phyloP scores from a whole-genome alignment of 352 stramenopile genomes.

The Thalassiosira livingstoniorum region DNA sequence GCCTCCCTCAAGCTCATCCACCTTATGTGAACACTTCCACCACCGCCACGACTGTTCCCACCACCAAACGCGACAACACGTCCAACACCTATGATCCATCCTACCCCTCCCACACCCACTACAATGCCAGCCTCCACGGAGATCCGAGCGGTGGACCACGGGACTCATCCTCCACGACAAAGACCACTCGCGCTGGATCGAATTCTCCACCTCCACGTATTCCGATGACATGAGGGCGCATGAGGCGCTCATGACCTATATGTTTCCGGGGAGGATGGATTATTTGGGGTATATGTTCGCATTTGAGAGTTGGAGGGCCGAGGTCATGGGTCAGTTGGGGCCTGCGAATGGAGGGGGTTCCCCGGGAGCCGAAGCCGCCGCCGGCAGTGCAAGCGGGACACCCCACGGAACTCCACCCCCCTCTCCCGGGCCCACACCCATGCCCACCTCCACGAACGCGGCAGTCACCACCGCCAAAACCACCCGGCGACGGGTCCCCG shows the following conservation, averaged over 20 bases:
- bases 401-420: conserved; percentile 16
- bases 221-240: conserved; percentile 71
- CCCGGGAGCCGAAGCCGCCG: no score
- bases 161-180: conserved; percentile 74
- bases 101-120: no score
- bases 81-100: no score
- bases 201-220: conserved; percentile 75
- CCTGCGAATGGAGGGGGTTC: no score
- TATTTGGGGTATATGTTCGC: conserved; percentile 85
- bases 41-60: no score
- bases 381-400: conserved; percentile 13
- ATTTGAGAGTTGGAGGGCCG: conserved; percentile 79
- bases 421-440: conserved; percentile 68
- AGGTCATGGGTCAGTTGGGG: no score
- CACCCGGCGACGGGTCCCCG: conserved; percentile 91
- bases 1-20: no score
- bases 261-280: conserved; percentile 81
- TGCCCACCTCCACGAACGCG: conserved; percentile 75
- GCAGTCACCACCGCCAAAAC: conserved; percentile 95
- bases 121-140: no score
- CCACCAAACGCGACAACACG: no score
- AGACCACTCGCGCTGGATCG: conserved; percentile 68
- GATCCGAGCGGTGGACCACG: no score
- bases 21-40: no score
- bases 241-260: conserved; percentile 80